Evolutionary conservation across 192 early-diverging fungal species (phyloP).

Genomic region (Lobulomyces angularis): DNA sequence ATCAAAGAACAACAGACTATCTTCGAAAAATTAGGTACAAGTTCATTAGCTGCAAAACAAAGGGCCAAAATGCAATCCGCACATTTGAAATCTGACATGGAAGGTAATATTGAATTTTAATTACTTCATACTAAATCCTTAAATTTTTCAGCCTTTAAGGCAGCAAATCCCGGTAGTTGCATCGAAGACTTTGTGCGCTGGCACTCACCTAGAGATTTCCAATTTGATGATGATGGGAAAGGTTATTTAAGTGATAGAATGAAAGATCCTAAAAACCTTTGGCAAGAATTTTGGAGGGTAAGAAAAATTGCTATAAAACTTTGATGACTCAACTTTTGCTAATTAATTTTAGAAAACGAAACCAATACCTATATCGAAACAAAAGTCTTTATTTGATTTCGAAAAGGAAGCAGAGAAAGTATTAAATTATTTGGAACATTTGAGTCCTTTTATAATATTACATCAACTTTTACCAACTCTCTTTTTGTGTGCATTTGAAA

Average conservation of each 20-base stretch:
- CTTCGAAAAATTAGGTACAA: slow-evolving; percentile 65
- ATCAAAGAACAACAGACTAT: slow-evolving; percentile 63
- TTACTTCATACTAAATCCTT: too few relatives aligned
- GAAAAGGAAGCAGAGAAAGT: slow-evolving; percentile 65
- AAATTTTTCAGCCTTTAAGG: slow-evolving; percentile 91
- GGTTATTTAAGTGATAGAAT: slow-evolving; percentile 63
- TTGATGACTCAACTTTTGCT: slow-evolving; percentile 4
- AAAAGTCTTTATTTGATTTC: slow-evolving; percentile 71
- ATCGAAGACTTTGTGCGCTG: slow-evolving; percentile 88
- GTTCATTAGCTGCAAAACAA: slow-evolving; percentile 52
- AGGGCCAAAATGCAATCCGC: slow-evolving; percentile 67
- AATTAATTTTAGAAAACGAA: slow-evolving; percentile 17
- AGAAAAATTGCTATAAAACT: slow-evolving; percentile 12
- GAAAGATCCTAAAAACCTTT: slow-evolving; percentile 66
- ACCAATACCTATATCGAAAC: slow-evolving; percentile 51
- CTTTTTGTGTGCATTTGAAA: slow-evolving; percentile 63
- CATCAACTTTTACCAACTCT: slow-evolving; percentile 55
- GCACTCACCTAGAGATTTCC: slow-evolving; percentile 92
- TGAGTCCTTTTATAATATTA: slow-evolving; percentile 2
- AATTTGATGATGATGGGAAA: slow-evolving; percentile 29
- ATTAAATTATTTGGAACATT: slow-evolving; percentile 51
- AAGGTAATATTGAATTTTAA: not conserved
- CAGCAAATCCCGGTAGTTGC: slow-evolving; percentile 67
- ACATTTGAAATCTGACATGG: slow-evolving; percentile 51
- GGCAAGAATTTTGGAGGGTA: slow-evolving; percentile 75